Conservation (phyloP, 2,329 filamentous ascomycete species). For the Hortaea sp. region DNA sequence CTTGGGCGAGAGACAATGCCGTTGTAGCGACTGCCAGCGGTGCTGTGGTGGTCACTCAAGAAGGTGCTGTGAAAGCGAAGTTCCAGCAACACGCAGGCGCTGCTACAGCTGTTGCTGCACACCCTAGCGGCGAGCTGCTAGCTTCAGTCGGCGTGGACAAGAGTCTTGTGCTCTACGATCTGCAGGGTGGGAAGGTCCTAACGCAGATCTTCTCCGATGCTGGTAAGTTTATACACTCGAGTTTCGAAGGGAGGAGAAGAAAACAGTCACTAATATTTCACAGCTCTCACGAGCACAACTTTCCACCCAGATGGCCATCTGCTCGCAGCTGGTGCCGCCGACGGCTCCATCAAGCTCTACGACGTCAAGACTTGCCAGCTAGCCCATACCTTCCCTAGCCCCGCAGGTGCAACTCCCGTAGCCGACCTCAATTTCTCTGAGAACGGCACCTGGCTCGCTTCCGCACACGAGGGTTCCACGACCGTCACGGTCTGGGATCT, state of each 20-base stretch:
- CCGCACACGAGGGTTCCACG: constrained; percentile 65
- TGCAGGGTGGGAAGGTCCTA: constrained; percentile 56
- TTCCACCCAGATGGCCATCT: constrained; percentile 98
- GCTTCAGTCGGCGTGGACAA: constrained; percentile 87
- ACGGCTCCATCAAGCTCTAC: constrained; percentile 79
- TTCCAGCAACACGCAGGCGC: constrained; percentile 76
- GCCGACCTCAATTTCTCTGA: constrained; percentile 79
- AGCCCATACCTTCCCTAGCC: constrained; percentile 56
- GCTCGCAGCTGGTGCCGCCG: constrained; percentile 69
- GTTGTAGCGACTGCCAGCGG: constrained; percentile 68
- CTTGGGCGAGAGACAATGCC: constrained; percentile 58
- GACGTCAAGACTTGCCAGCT: constrained; percentile 70
- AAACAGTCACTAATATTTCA: constrained; percentile 17
- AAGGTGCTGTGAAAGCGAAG: constrained; percentile 56
- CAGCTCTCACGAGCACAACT: constrained; percentile 63
- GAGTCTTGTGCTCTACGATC: constrained; percentile 82
- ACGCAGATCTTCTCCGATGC: constrained; percentile 72
- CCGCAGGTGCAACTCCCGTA: constrained; percentile 39
- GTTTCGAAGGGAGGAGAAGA: background rate
- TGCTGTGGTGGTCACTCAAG: constrained; percentile 67
- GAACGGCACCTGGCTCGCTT: constrained; percentile 92
- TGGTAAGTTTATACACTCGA: constrained; percentile 46
- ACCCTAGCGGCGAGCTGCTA: constrained; percentile 72
- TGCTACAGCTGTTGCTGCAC: constrained; percentile 65
- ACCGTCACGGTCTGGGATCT: constrained; percentile 84